Base-by-base conservation (phyloP, 768 basidiomycete genomes). In the Podaxis carcinomalis region DNA sequence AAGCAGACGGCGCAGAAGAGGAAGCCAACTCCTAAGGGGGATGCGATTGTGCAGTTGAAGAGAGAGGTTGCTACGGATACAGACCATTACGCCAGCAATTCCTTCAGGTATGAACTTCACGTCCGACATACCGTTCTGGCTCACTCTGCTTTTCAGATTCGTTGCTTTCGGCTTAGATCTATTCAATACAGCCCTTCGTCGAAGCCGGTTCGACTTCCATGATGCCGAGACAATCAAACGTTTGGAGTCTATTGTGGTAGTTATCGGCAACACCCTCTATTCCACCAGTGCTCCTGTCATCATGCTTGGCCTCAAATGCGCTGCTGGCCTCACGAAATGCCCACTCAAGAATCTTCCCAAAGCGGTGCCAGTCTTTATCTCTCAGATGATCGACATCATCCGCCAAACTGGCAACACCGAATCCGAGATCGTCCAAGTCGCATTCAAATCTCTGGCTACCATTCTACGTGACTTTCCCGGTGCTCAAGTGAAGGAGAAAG, bases 181-280 rank as follows among this genome's bases (percentile, higher is more conserved):
- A 3, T 89, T 98, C 69, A 84, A 89, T 66, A 91, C 93, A 3
- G 94, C 93, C 0, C 84, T 92, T 68, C 86, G 92, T 51, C 85
- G 94, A 5, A 89, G 86, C 59, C 88, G 88, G 19, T 95, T 99
- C 67, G 88, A 96, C 69, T 88, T 96, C 68, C 83, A 83, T 25
- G 88, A 97, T 65, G 63, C 79, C 7, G 77, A 83, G n/a, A 79
- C 91, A 55, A 79, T 95, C 61, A 78, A 87, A n/a, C 88, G 94
- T 32, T 77, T 99, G 23, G 93, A 95, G 62, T 83, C 93, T 0
- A 90, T 98, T 77, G 87, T 96, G 13, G 78, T 84, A 35, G 84
- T 88, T 13, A 88, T 98, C 59, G 96, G 96, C 35, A 95, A 98
- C 69, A 89, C 93, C 0, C 83, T 99, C 1, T 98, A 97, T 72